phyloP scores from a whole-genome alignment of 192 early-diverging fungal genomes.

The Glomus cerebriforme region DNA sequence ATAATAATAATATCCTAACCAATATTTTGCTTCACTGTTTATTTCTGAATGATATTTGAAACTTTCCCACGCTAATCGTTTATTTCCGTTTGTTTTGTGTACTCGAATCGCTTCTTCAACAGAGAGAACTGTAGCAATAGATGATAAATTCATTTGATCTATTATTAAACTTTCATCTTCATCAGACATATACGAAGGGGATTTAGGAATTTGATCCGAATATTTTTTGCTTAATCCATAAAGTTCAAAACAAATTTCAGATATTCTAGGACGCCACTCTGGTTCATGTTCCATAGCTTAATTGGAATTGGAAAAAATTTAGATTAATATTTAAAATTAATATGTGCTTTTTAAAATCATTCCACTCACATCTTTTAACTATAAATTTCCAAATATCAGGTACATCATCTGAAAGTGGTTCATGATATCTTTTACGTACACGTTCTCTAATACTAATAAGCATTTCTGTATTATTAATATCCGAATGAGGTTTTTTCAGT shows the following conservation, averaged over 20 bases:
- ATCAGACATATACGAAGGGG: not conserved
- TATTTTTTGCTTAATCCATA: not conserved
- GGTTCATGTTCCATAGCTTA: not conserved
- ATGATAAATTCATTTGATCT: not conserved
- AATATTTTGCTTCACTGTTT: conserved; percentile 10
- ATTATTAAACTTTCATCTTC: not conserved
- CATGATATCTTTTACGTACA: not conserved
- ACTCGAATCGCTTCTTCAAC: not conserved
- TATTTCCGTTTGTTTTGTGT: conserved; percentile 7
- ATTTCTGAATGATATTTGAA: not conserved
- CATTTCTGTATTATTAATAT: not conserved
- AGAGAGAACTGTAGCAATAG: not conserved
- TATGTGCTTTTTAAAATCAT: not conserved
- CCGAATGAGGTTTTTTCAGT: not conserved
- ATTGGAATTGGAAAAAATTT: too few species aligned
- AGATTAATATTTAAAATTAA: not conserved
- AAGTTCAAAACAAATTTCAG: not conserved
- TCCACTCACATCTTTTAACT: not conserved
- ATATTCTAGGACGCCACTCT: not conserved
- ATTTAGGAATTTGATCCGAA: not conserved
- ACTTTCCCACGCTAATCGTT: not conserved
- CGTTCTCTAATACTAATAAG: not conserved
- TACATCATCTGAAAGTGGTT: not conserved
- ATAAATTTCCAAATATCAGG: not conserved
- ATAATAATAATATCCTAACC: conserved; percentile 10